These are phyloP conservation scores for Acarospora socialis DNA, from an alignment of 2,329 filamentous ascomycete genomes.

Conservation along the genomic window DNA sequence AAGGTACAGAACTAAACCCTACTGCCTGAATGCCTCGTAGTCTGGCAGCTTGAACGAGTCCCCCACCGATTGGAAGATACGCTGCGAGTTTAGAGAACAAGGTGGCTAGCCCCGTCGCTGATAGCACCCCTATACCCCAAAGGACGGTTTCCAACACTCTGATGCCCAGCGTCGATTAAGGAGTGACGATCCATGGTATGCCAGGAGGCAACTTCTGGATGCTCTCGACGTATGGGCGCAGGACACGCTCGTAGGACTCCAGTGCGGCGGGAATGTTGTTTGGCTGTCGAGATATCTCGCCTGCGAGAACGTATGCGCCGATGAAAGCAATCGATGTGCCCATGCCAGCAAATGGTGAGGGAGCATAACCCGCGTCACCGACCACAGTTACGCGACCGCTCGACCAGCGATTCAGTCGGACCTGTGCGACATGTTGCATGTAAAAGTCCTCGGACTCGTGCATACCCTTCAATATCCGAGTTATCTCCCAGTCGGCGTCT, in stretches of 20 bases:
- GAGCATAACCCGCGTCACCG: conserved; percentile 41
- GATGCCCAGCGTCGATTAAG: conserved; percentile 2
- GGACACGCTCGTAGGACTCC: conserved; percentile 5
- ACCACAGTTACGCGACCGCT: conserved; percentile 35
- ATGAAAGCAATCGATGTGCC: conserved; percentile 37
- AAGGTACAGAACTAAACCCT: neutral
- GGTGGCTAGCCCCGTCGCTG: neutral
- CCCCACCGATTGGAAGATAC: conserved; percentile 1
- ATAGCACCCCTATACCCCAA: conserved; percentile 1
- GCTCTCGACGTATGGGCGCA: conserved; percentile 6
- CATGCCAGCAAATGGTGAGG: conserved; percentile 36
- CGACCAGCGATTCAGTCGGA: conserved; percentile 32
- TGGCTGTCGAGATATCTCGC: conserved; percentile 22
- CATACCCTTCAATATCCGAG: conserved; percentile 31
- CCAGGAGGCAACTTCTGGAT: conserved; percentile 7
- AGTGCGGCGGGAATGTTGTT: conserved; percentile 4
- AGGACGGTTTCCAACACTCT: conserved; percentile 1
- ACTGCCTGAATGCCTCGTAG: conserved; percentile 5
- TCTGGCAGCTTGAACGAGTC: conserved; percentile 4
- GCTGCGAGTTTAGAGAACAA: neutral
- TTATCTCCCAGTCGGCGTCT: conserved; percentile 32
- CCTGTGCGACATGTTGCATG: conserved; percentile 28
- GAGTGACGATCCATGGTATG: conserved; percentile 2
- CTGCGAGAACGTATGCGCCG: conserved; percentile 22
- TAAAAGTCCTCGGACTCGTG: conserved; percentile 32